Percentiles rank a stretch among this genome's conserved stretches.
phyloP scores from a whole-genome alignment of 371 early-diverging fungal species.

The Parasitella parasitica region DNA sequence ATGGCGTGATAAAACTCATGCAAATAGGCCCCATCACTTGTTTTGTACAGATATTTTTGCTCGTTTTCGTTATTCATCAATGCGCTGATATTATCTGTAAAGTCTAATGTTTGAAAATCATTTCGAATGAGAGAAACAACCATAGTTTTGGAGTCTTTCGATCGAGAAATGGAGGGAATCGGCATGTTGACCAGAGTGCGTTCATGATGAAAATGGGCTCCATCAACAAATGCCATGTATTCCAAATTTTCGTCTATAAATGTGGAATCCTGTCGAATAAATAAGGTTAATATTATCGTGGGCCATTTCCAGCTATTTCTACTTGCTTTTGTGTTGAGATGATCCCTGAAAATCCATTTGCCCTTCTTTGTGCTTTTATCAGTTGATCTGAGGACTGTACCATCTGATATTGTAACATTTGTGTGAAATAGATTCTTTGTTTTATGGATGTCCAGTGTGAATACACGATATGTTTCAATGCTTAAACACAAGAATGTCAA shows the following conservation, averaged over 20 bases:
- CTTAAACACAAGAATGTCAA: slow-evolving; percentile 3
- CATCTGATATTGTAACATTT: slow-evolving; percentile 33
- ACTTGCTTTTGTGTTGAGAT: neutral
- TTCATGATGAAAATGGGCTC: slow-evolving; percentile 41
- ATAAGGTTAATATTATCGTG: neutral
- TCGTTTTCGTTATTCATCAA: slow-evolving; percentile 15
- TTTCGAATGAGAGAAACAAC: slow-evolving; percentile 29
- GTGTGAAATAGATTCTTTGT: slow-evolving; percentile 21
- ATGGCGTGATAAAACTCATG: slow-evolving; percentile 27
- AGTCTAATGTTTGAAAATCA: slow-evolving; percentile 35
- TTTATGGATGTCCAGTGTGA: slow-evolving; percentile 35
- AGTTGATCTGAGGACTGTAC: neutral
- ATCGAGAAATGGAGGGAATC: slow-evolving; percentile 22
- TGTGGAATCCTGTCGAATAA: slow-evolving; percentile 9
- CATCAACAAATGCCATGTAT: slow-evolving; percentile 44
- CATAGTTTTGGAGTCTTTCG: slow-evolving; percentile 29
- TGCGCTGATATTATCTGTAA: slow-evolving; percentile 27
- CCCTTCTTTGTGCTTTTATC: neutral
- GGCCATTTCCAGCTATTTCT: neutral
- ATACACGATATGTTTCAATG: slow-evolving; percentile 27
- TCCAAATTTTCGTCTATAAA: slow-evolving; percentile 31
- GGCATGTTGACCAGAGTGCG: slow-evolving; percentile 35
- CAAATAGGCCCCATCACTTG: slow-evolving; percentile 8
- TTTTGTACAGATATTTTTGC: slow-evolving; percentile 17
- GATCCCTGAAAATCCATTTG: slow-evolving; percentile 16